phyloP scores from a whole-genome alignment of 176 grass and related monocot species.

The Triticum turgidum region DNA sequence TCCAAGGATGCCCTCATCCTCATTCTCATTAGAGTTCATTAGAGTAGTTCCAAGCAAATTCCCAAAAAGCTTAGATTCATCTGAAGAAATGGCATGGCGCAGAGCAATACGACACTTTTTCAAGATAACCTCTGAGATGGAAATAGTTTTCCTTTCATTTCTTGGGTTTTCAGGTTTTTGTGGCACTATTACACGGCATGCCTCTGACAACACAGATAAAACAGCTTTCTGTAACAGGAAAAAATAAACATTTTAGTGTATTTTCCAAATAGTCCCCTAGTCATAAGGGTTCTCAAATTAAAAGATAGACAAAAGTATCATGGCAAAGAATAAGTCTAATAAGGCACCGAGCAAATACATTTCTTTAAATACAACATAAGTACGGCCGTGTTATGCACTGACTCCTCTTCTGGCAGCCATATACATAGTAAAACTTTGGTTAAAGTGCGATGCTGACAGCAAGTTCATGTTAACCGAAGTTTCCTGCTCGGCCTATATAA shows the following conservation, averaged over 20 bases:
- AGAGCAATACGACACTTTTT: slow-evolving; percentile 80
- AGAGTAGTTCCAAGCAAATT: slow-evolving; percentile 94
- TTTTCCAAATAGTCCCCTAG: not conserved
- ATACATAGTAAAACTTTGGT: not conserved
- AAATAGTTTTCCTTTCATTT: slow-evolving; percentile 61
- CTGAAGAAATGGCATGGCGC: slow-evolving; percentile 67
- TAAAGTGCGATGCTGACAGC: not conserved
- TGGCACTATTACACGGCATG: slow-evolving; percentile 43
- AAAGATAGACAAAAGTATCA: slow-evolving; percentile 12
- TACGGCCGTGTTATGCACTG: slow-evolving; percentile 4
- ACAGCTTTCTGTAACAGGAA: slow-evolving; percentile 83
- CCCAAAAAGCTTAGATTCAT: slow-evolving; percentile 85
- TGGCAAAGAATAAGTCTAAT: slow-evolving; percentile 16
- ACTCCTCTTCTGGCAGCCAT: not conserved
- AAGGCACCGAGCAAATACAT: not conserved
- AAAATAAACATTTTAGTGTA: slow-evolving; percentile 5
- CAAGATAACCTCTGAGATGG: slow-evolving; percentile 73
- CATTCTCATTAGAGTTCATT: slow-evolving; percentile 80
- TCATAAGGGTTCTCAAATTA: slow-evolving; percentile 6
- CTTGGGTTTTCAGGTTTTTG: slow-evolving; percentile 51
- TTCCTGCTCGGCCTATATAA: not conserved
- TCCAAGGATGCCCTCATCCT: slow-evolving; percentile 95
- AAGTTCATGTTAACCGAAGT: slow-evolving; percentile 16
- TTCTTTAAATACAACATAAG: not conserved
- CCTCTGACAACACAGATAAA: slow-evolving; percentile 76